Evolutionary conservation across 257 asterid genomes (phyloP).

Genomic region (Leptodermis oblonga): DNA sequence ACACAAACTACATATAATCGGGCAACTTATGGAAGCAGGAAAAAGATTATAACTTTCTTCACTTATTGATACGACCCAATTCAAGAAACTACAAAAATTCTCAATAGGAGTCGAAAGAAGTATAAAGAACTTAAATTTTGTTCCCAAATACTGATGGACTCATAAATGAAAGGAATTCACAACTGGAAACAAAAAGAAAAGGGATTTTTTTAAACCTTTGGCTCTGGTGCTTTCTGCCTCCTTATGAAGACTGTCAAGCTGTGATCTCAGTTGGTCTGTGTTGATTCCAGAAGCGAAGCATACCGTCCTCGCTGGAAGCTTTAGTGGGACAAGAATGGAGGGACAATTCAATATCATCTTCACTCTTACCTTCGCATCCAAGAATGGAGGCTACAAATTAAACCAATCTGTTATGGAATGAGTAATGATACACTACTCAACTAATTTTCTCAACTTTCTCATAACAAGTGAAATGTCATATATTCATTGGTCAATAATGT

Average conservation of each 20-base stretch:
- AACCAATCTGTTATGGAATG: no score
- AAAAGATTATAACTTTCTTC: neutral
- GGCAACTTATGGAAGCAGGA: neutral
- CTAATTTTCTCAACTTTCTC: no score
- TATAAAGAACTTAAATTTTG: neutral
- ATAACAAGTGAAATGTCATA: no score
- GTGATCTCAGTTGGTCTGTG: slow-evolving; percentile 27
- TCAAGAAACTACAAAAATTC: neutral
- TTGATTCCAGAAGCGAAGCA: slow-evolving; percentile 25
- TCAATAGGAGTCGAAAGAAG: neutral
- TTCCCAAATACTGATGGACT: neutral
- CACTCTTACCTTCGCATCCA: neutral
- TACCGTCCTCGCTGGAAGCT: slow-evolving; percentile 16
- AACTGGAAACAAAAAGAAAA: neutral
- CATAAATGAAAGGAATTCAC: neutral
- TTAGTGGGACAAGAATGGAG: slow-evolving; percentile 23
- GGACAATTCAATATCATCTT: slow-evolving; percentile 29
- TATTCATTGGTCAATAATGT: no score
- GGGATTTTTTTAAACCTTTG: slow-evolving; percentile 19
- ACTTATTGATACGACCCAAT: neutral
- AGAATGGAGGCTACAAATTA: neutral
- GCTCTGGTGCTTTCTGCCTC: slow-evolving; percentile 36
- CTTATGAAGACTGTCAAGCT: slow-evolving; percentile 35
- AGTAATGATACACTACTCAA: no score
- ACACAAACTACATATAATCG: neutral